A percentile compares a stretch with the other conserved stretches of the same genome.
These are phyloP conservation scores for Parachlorella kessleri DNA, from an alignment of 139 green algal genomes.

Conservation along the genomic window DNA sequence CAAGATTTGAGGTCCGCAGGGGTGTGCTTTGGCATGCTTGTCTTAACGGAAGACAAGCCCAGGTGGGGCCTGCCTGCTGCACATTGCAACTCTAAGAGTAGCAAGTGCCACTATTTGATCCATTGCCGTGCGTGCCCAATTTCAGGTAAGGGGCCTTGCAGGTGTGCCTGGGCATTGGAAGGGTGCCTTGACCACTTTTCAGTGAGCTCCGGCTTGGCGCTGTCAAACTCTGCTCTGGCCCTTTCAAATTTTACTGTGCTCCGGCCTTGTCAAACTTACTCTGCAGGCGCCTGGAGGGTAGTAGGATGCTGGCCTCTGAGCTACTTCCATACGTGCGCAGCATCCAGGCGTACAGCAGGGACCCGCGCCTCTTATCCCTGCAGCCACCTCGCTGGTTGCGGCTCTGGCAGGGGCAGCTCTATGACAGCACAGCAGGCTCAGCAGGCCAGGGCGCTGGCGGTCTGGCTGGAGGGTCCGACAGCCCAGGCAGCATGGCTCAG, in stretches of 20 bases:
- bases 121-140: not conserved
- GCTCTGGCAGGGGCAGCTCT: conserved; percentile 34
- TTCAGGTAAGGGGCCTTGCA: not conserved
- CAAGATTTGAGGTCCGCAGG: not conserved
- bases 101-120: too few relatives aligned
- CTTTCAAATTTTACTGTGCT: not conserved
- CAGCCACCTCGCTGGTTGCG: conserved; percentile 26
- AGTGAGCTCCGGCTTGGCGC: not conserved
- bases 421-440: not conserved
- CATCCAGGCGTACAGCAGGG: not conserved
- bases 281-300: conserved; percentile 1
- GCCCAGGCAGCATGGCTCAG: not conserved
- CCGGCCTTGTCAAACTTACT: not conserved
- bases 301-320: conserved; percentile 5
- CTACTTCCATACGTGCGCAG: conserved; percentile 16
- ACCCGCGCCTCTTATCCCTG: conserved; percentile 5
- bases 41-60: too few relatives aligned
- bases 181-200: too few relatives aligned
- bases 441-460: too few relatives aligned
- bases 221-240: not conserved
- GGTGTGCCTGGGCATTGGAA: not conserved
- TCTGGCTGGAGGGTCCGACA: not conserved
- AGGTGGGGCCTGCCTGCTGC: too few relatives aligned
- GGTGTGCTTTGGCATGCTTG: not conserved
- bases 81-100: too few relatives aligned